These are phyloP conservation scores for Aureobasidium lini DNA, from an alignment of 2,329 filamentous ascomycete species.

Conservation along the genomic window DNA sequence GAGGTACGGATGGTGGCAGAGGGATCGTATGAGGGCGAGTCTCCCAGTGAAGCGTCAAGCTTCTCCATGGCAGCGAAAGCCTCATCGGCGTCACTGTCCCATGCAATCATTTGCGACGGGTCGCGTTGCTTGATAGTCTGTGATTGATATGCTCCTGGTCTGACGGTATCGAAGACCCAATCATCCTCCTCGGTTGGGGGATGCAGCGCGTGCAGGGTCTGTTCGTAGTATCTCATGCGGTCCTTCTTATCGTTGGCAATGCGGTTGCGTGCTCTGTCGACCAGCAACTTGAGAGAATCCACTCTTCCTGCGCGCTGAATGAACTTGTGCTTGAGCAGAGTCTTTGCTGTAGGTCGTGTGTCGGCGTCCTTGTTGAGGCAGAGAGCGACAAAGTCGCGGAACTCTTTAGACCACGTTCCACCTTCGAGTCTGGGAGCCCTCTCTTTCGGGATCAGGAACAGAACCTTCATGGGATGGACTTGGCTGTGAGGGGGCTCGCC, in stretches of 20 bases:
- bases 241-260: slow-evolving; percentile 60
- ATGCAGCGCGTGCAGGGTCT: slow-evolving; percentile 56
- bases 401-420: slow-evolving; percentile 66
- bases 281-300: slow-evolving; percentile 79
- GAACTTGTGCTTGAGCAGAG: slow-evolving; percentile 81
- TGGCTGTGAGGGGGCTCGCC: slow-evolving; percentile 83
- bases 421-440: slow-evolving; percentile 77
- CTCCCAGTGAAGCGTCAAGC: slow-evolving; percentile 39
- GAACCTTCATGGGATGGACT: slow-evolving; percentile 87
- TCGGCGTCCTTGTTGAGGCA: slow-evolving; percentile 92
- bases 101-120: slow-evolving; percentile 38
- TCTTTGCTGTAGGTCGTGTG: slow-evolving; percentile 72
- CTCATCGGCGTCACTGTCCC: slow-evolving; percentile 24
- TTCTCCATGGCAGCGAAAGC: slow-evolving; percentile 32
- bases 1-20: slow-evolving; percentile 32
- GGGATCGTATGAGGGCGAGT: slow-evolving; percentile 20
- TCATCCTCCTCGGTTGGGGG: slow-evolving; percentile 66
- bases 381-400: slow-evolving; percentile 86
- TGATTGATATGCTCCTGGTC: slow-evolving; percentile 54
- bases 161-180: slow-evolving; percentile 95
- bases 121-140: slow-evolving; percentile 43
- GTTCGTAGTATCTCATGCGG: slow-evolving; percentile 82
- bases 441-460: slow-evolving; percentile 87
- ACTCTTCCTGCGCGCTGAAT: slow-evolving; percentile 80
- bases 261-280: slow-evolving; percentile 73